A percentile compares a stretch with the other conserved stretches of the same genome.
Evolutionary conservation across 2,329 filamentous ascomycete species (phyloP).

Genomic region (Sporothrix schenckii): DNA sequence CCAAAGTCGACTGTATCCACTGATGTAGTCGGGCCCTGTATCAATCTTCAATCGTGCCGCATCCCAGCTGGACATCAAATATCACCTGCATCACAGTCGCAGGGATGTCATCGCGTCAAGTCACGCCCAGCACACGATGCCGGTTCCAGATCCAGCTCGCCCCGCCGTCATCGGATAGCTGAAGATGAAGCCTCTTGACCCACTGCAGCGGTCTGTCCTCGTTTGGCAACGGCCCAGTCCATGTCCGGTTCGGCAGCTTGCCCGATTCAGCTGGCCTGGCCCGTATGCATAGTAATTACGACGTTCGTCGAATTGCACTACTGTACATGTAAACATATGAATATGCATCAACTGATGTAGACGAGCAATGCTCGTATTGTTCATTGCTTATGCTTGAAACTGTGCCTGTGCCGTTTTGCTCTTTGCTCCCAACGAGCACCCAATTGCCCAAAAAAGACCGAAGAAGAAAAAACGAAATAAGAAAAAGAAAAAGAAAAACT

Average conservation of each 20-base stretch:
- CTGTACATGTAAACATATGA: too few species aligned
- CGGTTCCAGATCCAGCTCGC: not conserved
- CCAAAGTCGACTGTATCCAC: not conserved
- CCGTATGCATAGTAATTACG: not conserved
- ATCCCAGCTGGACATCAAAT: not conserved
- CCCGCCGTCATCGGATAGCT: not conserved
- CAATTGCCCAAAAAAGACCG: not conserved
- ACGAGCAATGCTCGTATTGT: not conserved
- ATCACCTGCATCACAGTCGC: not conserved
- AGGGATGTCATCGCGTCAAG: not conserved
- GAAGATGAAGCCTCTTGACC: not conserved
- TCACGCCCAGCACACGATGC: too few species aligned
- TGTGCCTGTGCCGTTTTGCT: not conserved
- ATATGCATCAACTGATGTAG: not conserved
- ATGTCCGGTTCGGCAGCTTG: conserved; percentile 14
- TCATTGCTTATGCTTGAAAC: not conserved
- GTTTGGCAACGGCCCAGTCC: not conserved
- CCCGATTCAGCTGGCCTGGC: conserved; percentile 3
- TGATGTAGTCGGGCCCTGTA: not conserved
- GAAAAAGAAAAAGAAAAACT: not conserved
- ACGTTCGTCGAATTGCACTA: not conserved
- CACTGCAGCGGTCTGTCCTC: not conserved
- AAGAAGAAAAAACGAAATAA: not conserved
- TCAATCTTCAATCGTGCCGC: conserved; percentile 10
- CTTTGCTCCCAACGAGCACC: conserved; percentile 1